A percentile compares a stretch with the other conserved stretches of the same genome.
Conservation (phyloP, 2,329 filamentous ascomycete species). For the Claviceps sp. region DNA sequence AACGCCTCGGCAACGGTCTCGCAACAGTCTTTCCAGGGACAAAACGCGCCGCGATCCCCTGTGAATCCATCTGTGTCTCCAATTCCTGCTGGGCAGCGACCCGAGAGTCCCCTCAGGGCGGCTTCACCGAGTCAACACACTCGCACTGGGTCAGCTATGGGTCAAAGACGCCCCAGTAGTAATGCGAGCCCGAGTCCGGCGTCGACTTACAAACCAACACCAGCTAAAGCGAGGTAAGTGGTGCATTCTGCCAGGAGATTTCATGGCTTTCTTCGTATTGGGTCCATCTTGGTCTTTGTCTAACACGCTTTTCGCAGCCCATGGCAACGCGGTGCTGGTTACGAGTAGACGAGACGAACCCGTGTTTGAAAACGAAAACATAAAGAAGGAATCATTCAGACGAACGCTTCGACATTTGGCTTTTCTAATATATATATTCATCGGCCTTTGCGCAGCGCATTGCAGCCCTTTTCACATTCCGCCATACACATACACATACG, state of each 20-base stretch:
- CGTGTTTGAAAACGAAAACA: background rate
- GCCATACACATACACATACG: no score
- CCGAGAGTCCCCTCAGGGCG: slow-evolving; percentile 23
- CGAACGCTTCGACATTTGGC: no score
- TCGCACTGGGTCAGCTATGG: slow-evolving; percentile 7
- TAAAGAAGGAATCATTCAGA: no score
- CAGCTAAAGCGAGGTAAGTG: slow-evolving; percentile 27
- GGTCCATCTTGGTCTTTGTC: background rate
- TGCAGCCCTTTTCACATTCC: no score
- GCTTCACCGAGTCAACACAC: slow-evolving; percentile 22
- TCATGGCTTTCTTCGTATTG: background rate
- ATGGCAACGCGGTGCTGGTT: slow-evolving; percentile 33
- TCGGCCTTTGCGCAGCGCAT: no score
- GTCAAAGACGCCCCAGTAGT: slow-evolving; percentile 16
- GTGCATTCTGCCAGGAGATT: background rate
- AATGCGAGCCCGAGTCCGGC: slow-evolving; percentile 23
- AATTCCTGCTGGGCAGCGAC: slow-evolving; percentile 25
- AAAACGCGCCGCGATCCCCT: slow-evolving; percentile 17
- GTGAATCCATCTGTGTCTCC: slow-evolving; percentile 30
- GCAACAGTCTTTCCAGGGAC: slow-evolving; percentile 18
- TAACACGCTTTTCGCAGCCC: slow-evolving; percentile 19
- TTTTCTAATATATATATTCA: no score
- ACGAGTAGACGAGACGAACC: slow-evolving; percentile 18
- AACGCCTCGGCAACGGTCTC: slow-evolving; percentile 15
- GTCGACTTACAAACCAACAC: slow-evolving; percentile 16